Base-by-base conservation (phyloP, 2,329 filamentous ascomycete genomes). In the Aschersonia sp. region DNA sequence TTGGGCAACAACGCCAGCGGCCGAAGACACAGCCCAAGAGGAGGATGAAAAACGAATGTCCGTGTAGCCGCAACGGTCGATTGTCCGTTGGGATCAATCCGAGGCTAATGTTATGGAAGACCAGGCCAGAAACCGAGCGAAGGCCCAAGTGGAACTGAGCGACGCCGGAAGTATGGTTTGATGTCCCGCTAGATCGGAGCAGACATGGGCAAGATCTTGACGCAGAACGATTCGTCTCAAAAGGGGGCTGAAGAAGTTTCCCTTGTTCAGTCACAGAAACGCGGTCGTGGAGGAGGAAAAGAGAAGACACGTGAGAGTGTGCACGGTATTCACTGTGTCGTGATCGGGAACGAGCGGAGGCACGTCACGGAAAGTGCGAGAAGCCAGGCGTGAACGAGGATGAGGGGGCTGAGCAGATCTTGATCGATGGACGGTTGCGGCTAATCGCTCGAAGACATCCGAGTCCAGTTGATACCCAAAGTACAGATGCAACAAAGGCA, bases 1-100 rank as follows among this genome's bases (percentile, higher is more conserved):
- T 37, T 12, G 32, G 32, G 8, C 32, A 66, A 71, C 73, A 74
- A 73, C 73, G 74, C 74, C 74, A 71, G 74, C 73, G 73, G 67
- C 74, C 73, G 61, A 56, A 57, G 58, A 57, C 57, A 60, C 32
- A 45, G 35, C 41, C 29, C 32, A 41, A 40, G 22, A 22, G 3
- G 22, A 22, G 22, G 22, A 22, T 22, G 22, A 22, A 22, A 3
- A 2, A 22, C 22, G 22, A 22, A 22, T 22, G 22, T 22, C 22
- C 22, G 22, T 22, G 22, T 22, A 22, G 22, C 22, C 22, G 22
- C 22, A 22, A 22, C 22, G 22, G 22, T 22, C 22, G 22, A 22
- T 22, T 22, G 22, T 22, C 22, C 22, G 22, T 22, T 22, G 22
- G 22, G 22, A 22, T 22, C 22, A 22, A 22, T 22, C 22, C 22